Conservation (phyloP, 139 green algal genomes). For the Micractinium sp. region DNA sequence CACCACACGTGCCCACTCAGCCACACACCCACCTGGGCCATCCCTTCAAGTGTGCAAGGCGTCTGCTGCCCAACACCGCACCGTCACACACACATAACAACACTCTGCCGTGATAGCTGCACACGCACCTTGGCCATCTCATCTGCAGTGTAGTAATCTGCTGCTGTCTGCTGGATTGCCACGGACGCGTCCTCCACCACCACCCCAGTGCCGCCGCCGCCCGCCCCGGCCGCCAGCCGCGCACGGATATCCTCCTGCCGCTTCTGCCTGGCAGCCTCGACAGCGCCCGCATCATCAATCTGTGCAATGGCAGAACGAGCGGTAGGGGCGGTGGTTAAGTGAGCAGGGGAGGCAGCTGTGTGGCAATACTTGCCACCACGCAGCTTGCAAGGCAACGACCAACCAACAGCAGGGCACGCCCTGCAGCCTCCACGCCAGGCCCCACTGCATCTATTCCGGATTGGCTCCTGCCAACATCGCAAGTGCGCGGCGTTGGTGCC, state of each 20-base stretch:
- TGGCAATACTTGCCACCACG: too few relatives aligned
- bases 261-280: slow-evolving; percentile 46
- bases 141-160: slow-evolving; percentile 79
- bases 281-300: slow-evolving; percentile 52
- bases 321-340: not conserved
- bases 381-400: too few relatives aligned
- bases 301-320: not conserved
- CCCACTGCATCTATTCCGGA: too few relatives aligned
- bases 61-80: not conserved
- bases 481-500: too few relatives aligned
- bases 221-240: slow-evolving; percentile 60
- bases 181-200: not conserved
- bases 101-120: too few relatives aligned
- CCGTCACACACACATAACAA: not conserved
- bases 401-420: too few relatives aligned
- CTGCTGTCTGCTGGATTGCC: slow-evolving; percentile 15
- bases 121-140: slow-evolving; percentile 60
- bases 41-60: too few relatives aligned
- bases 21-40: too few relatives aligned
- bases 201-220: not conserved
- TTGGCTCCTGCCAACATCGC: too few relatives aligned
- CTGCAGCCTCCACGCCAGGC: too few relatives aligned
- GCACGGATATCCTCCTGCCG: slow-evolving; percentile 65
- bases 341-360: too few relatives aligned
- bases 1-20: too few relatives aligned